Percentiles rank a stretch among this genome's conserved stretches.
Evolutionary conservation across 768 basidiomycete genomes (phyloP).

Genomic region (Pleurotus citrinopileatus): DNA sequence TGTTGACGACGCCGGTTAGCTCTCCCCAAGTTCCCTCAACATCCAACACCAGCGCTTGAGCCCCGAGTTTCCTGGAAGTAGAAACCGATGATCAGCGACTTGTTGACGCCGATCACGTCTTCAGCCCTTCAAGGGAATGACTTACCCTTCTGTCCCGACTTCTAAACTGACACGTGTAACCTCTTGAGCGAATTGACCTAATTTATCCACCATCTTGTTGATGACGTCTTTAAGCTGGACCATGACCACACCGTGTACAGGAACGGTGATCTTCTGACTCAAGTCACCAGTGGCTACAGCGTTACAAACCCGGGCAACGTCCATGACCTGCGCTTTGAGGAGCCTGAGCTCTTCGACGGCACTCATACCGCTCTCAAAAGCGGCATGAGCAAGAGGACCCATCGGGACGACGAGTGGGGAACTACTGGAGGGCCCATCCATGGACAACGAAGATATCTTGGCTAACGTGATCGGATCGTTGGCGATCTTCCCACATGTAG

Average conservation of each 20-base stretch:
- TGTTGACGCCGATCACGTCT: too few relatives aligned
- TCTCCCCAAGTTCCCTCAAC: conserved; percentile 88
- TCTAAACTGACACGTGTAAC: conserved; percentile 82
- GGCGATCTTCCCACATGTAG: conserved; percentile 52
- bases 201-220: conserved; percentile 62
- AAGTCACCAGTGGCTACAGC: conserved; percentile 76
- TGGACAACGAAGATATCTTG: conserved; percentile 23
- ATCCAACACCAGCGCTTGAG: conserved; percentile 79
- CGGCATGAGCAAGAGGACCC: conserved; percentile 59
- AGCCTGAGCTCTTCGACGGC: conserved; percentile 76
- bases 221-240: conserved; percentile 78
- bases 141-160: conserved; percentile 75
- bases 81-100: background rate
- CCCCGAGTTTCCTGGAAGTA: conserved; percentile 67
- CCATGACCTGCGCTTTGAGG: conserved; percentile 81
- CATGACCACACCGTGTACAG: conserved; percentile 78
- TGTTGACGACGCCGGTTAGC: conserved; percentile 78
- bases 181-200: conserved; percentile 87
- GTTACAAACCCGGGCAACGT: conserved; percentile 78
- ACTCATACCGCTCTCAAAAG: conserved; percentile 63
- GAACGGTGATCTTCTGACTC: conserved; percentile 76
- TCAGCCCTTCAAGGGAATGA: too few relatives aligned
- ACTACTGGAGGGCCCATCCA: conserved; percentile 4
- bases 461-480: conserved; percentile 39
- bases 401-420: conserved; percentile 50